Evolutionary conservation across 2,329 filamentous ascomycete genomes (phyloP).

Genomic region (Sporothrix brunneoviolacea): DNA sequence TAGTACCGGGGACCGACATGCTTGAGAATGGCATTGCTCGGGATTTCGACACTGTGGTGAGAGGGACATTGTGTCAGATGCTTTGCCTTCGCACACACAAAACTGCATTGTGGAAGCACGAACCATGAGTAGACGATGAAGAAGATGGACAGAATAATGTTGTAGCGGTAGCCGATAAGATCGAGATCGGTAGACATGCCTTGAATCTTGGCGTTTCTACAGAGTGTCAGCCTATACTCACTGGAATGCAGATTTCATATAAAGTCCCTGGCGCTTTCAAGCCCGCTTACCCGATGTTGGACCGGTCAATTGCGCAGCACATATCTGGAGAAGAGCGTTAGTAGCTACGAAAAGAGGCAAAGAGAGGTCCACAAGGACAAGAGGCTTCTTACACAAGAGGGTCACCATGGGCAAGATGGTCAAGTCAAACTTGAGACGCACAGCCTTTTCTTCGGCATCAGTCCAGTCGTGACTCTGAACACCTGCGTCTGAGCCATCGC

Average conservation of each 20-base stretch:
- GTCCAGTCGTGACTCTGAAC: neutral
- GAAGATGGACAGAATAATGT: constrained; percentile 52
- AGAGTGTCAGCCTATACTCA: no score
- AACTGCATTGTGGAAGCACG: neutral
- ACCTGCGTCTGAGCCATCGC: neutral
- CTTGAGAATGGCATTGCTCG: constrained; percentile 50
- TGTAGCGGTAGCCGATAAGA: constrained; percentile 34
- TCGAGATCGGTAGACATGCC: neutral
- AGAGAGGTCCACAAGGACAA: neutral
- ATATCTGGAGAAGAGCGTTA: neutral
- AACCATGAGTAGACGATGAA: constrained; percentile 39
- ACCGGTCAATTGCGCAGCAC: constrained; percentile 5
- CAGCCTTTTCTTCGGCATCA: neutral
- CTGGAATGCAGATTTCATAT: no score
- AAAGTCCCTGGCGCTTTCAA: neutral
- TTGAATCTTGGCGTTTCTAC: constrained; percentile 1
- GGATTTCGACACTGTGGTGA: constrained; percentile 47
- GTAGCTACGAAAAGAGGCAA: neutral
- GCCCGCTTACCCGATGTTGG: neutral
- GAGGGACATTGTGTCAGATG: no score
- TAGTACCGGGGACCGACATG: constrained; percentile 45
- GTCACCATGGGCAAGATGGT: neutral
- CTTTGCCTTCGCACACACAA: neutral
- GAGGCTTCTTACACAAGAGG: neutral
- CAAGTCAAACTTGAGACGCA: constrained; percentile 2